Evolutionary conservation across 73 alveolate genomes (phyloP).

Genomic region (Tetrahymena elliotti): DNA sequence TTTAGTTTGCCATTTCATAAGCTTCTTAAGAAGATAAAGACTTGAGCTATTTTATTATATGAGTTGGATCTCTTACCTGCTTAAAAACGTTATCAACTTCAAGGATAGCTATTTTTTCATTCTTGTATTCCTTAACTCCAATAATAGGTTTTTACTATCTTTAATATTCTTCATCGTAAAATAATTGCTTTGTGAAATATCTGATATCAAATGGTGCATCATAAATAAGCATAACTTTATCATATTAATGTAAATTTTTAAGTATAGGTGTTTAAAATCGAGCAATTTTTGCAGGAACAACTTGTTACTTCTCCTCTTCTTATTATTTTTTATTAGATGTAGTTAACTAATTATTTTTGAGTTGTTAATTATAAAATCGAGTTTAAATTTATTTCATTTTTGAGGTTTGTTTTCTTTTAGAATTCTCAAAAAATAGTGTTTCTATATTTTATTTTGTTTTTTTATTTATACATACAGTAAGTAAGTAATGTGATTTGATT

Average conservation of each 20-base stretch:
- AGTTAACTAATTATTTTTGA: no score
- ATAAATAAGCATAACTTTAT: neutral
- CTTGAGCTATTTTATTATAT: neutral
- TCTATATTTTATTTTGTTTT: no score
- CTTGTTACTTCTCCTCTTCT: neutral
- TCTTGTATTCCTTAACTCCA: neutral
- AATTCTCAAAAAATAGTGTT: neutral
- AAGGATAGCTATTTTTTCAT: neutral
- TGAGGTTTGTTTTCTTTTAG: neutral
- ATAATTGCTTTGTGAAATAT: neutral
- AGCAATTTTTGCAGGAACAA: neutral
- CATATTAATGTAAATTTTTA: neutral
- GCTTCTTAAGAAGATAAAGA: neutral
- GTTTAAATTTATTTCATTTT: neutral
- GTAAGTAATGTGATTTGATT: no score
- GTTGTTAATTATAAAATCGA: neutral
- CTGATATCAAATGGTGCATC: neutral
- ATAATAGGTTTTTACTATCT: neutral
- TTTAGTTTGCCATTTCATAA: neutral
- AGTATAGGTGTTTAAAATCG: neutral
- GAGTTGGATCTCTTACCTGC: neutral
- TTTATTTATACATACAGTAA: no score
- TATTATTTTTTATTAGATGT: neutral
- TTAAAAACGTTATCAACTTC: neutral
- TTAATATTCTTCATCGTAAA: neutral